Percentiles rank a stretch among this genome's conserved stretches.
phyloP scores from a whole-genome alignment of 2,329 filamentous ascomycete genomes.

The Fusarium palustre region DNA sequence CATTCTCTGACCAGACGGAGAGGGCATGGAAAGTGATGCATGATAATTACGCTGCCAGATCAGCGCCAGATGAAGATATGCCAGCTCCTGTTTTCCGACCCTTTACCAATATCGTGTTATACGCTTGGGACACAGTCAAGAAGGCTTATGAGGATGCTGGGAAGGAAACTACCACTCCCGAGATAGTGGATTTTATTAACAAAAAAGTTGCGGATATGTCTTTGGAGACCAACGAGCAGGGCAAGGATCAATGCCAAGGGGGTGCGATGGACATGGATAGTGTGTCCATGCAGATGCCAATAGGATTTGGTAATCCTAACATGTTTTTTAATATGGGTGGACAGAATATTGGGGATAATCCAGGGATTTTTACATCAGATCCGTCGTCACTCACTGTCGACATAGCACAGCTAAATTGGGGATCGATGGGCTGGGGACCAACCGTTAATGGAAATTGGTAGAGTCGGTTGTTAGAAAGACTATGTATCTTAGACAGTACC shows the following conservation, averaged over 20 bases:
- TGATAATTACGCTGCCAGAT: constrained; percentile 2
- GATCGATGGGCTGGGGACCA: not conserved
- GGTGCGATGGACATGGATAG: not conserved
- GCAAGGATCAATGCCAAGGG: accelerated
- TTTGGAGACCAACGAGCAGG: accelerated
- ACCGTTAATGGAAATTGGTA: not conserved
- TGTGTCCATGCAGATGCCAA: not conserved
- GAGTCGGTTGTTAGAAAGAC: not conserved
- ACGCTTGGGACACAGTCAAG: not conserved
- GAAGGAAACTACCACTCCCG: not conserved
- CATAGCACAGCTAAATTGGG: constrained; percentile 3
- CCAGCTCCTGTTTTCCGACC: not conserved
- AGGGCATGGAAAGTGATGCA: constrained; percentile 5
- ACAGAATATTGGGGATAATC: not conserved
- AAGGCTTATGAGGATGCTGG: not conserved
- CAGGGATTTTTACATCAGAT: not conserved
- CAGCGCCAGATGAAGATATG: not conserved
- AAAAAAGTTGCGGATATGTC: not conserved
- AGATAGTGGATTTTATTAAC: not conserved
- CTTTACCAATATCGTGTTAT: constrained; percentile 5
- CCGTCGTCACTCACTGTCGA: not conserved
- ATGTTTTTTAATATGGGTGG: not conserved
- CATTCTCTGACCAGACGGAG: not conserved
- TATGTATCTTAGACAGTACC: not conserved
- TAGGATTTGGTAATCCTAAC: not conserved